Evolutionary conservation across 768 basidiomycete genomes (phyloP), one percentile per base, ranked within the genome.

Genomic region (Russula sp.): DNA sequence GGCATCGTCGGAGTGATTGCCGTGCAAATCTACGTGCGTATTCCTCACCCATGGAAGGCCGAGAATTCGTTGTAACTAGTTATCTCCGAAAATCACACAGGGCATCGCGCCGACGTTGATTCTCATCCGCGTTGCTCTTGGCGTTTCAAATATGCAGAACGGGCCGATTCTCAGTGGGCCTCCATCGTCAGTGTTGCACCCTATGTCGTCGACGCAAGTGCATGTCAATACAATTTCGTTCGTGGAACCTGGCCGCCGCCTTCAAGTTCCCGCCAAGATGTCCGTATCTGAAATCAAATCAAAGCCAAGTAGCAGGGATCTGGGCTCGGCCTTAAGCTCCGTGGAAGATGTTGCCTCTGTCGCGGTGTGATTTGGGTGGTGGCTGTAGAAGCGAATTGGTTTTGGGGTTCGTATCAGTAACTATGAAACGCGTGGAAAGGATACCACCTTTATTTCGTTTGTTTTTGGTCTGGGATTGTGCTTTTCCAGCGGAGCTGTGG

Each of bases 21-120:
- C 26, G 72, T 74, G 24, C 79, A 80, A 70, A 70, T 76, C 32
- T 79, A 80, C 53, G 79, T 79, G 52, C 69, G 77, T 58, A 11
- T 14, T 36, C 2, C 5, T 51, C 38, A 46, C 13, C 2, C 16
- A 40, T 57, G 26, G 13, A 10, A 28, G 16, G 38, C n/a, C 2
- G n/a, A 44, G 11, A 32, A 34, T n/a, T 40, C 20, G 13, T 30
- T 22, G 5, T 34, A 8, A 40, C 36, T 20, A 5, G 20, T 11
- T 34, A 26, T 14, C 24, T 13, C 40, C 14, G 14, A 38, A 38
- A 34, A 26, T 18, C 26, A 52, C 30, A 44, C 42, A 65, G 64
- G 59, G 64, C 26, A 65, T 65, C 6, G 64, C 64, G n/a, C 42
- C 59, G 5, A 14, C 55, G 18, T 42, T 65, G 48, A 65, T 65